Base-by-base conservation (phyloP, 176 grass and related monocot species). In the Elaeis guineensis region DNA sequence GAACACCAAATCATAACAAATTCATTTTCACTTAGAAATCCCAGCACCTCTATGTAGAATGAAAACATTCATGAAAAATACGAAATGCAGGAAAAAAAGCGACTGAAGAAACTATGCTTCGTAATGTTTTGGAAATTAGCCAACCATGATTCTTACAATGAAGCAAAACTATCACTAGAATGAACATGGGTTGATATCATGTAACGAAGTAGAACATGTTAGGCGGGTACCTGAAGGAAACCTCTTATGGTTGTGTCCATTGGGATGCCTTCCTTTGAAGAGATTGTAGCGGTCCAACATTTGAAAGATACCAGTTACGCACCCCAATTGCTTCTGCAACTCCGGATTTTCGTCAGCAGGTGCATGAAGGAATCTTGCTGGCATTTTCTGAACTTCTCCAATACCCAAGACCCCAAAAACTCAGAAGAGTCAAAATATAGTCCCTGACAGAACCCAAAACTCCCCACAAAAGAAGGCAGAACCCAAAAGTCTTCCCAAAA, bases 251-350 rank as follows among this genome's bases (percentile, higher is more conserved):
- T 61, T 57, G 0, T 72, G 84, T 0, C 66, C 77, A 16, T 21
- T 56, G 28, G 57, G 49, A 61, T 79, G 77, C 4, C 68, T 63
- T 16, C 65, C 76, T 0, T 73, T 62, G 59, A 93, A 53, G 19
- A 98, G 26, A 11, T 79, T 79, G 58, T 78, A 81, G 62, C 88
- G 77, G 72, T 99, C 85, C 66, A 99, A 99, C 62, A 99, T 99
- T 71, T 93, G 94, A 77, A 99, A 93, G 4, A 99, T 77, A 39
- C 85, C 85, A 28, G 76, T 73, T 66, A 99, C 88, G 76, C 94
- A 99, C 9, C 94, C 94, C 51, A 93, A 79, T 50, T 89, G 84
- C 56, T 90, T 79, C 52, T 79, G 56, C 54, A 93, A 48, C n/a
- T 86, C 94, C 51, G 61, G 72, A 28, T 50, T 74, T 55, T 89